Evolutionary conservation across 306 rosid genomes (phyloP), one percentile per base, ranked within the genome.

Genomic region (Cucurbita argyrosperma): DNA sequence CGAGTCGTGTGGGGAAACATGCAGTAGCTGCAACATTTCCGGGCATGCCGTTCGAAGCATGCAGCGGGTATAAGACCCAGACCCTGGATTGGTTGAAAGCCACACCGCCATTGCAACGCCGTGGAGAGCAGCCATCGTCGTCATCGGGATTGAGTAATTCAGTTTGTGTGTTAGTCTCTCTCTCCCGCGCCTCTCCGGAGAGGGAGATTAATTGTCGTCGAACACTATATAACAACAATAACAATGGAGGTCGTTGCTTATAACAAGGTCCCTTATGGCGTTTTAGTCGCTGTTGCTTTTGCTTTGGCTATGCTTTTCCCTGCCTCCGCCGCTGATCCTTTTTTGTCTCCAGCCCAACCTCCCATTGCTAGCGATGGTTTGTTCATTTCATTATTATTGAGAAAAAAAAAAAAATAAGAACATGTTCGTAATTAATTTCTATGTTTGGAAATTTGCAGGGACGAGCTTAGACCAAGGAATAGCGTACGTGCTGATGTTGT

Each of bases 401-500:
- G 35, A 3, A 30, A 26, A 26, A 26, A 0, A 0, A 26, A 30
- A 30, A 3, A 30, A 30, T 30, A 30, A 30, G 0, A 30, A 30
- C 35, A 30, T 30, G 35, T 2, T 30, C 2, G 35, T 30, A 30
- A 30, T 2, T 30, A 30, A 30, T 2, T 46, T 10, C 4, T 46
- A 1, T 46, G 14, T 46, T 46, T 46, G n/a, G 11, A 23, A 58
- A 5, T 9, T 71, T 71, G 50, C 82, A 91, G 97, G 96, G 78
- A 86, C 87, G 43, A 77, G 87, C 9, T 83, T 89, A 61, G 97
- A 91, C 82, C 97, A 89, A 77, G 96, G 92, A 40, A 82, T 91
- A 78, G 97, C 96, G 38, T 91, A 86, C 62, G 80, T 78, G 79
- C 76, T 91, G 69, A 91, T 91, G 97, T 70, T 91, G 23, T 85